These are phyloP conservation scores for Glebionis coronaria DNA, from an alignment of 129 eudicot genomes.

Conservation along the genomic window DNA sequence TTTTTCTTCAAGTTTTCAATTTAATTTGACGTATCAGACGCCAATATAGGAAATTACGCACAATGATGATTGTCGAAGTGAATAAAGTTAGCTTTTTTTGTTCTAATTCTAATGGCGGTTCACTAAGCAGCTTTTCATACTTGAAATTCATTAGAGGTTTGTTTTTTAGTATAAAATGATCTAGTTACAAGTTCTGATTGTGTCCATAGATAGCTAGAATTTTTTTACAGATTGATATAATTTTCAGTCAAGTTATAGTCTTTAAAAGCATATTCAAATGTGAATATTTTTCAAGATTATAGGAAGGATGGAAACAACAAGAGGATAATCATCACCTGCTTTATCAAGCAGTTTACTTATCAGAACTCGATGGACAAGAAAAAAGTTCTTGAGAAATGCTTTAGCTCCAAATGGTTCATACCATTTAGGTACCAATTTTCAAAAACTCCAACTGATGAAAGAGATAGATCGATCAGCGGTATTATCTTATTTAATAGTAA, in stretches of 20 bases:
- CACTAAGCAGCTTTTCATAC: background rate
- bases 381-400: conserved; percentile 58
- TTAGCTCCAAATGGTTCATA: conserved; percentile 95
- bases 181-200: no score
- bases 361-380: conserved; percentile 93
- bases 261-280: conserved; percentile 1
- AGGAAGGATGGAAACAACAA: conserved; percentile 92
- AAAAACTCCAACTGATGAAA: conserved; percentile 63
- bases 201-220: no score
- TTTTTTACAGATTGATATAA: no score
- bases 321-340: conserved; percentile 89
- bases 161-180: no score
- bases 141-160: no score
- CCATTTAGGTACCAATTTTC: conserved; percentile 86
- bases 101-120: background rate
- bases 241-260: no score
- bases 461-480: conserved; percentile 87
- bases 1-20: background rate
- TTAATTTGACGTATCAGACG: background rate
- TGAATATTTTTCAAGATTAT: conserved; percentile 10
- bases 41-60: background rate
- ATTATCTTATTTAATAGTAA: conserved; percentile 64
- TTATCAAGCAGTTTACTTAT: conserved; percentile 92
- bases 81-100: background rate
- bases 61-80: background rate